Conservation (phyloP, 2,329 filamentous ascomycete genomes). For the Ceratocystiopsis brevicomis region DNA sequence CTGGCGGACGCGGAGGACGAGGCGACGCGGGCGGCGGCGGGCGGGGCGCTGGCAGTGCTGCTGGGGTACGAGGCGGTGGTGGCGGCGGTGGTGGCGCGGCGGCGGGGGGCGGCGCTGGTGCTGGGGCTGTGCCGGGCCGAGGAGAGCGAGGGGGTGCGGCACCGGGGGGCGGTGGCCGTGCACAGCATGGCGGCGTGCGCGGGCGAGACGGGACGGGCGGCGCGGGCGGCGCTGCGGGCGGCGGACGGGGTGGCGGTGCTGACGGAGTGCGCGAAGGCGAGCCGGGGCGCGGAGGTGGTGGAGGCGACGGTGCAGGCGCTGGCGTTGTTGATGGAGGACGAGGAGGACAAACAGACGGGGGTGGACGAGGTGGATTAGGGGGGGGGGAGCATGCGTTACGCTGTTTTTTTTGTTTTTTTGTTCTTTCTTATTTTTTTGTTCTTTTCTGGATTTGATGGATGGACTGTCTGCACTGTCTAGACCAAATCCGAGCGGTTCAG, state of each 20-base stretch:
- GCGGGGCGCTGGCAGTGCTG: slow-evolving; percentile 71
- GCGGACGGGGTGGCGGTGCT: slow-evolving; percentile 48
- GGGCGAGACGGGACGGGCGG: slow-evolving; percentile 43
- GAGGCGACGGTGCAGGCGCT: slow-evolving; percentile 53
- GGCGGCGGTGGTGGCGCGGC: slow-evolving; percentile 47
- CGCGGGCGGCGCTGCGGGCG: slow-evolving; percentile 38
- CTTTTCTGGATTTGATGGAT: not conserved
- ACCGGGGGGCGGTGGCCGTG: slow-evolving; percentile 57
- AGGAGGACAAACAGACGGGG: slow-evolving; percentile 8
- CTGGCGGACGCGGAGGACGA: slow-evolving; percentile 72
- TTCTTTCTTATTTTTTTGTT: too few species aligned
- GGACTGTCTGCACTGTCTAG: too few species aligned
- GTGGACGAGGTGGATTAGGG: not conserved
- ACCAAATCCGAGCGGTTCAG: slow-evolving; percentile 34
- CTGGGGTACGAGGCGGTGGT: slow-evolving; percentile 62
- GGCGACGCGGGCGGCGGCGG: slow-evolving; percentile 63
- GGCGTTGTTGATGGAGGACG: slow-evolving; percentile 41
- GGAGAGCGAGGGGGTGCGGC: slow-evolving; percentile 46
- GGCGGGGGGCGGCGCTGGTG: slow-evolving; percentile 58
- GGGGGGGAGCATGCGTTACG: not conserved
- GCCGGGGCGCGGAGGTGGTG: slow-evolving; percentile 49
- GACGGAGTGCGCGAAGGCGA: slow-evolving; percentile 50
- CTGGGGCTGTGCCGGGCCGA: slow-evolving; percentile 68
- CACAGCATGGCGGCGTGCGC: slow-evolving; percentile 53
- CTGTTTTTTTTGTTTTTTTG: too few species aligned